A percentile compares a stretch with the other conserved stretches of the same genome.
These are phyloP conservation scores for Piromyces finnis DNA, from an alignment of 192 early-diverging fungal genomes.

Conservation along the genomic window DNA sequence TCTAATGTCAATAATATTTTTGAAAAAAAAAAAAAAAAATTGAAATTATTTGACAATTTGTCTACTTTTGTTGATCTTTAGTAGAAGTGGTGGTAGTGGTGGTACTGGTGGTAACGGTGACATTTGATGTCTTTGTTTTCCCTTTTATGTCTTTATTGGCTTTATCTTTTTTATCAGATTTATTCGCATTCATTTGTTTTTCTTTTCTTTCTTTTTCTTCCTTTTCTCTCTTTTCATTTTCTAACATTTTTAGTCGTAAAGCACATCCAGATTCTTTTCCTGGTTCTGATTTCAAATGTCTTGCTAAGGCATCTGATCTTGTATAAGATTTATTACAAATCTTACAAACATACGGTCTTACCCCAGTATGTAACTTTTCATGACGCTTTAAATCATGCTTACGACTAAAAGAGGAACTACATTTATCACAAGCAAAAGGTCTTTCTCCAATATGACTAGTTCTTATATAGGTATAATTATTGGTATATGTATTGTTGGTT, in stretches of 20 bases:
- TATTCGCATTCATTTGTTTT: neutral
- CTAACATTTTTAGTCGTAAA: neutral
- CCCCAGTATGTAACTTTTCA: conserved; percentile 46
- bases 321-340: conserved; percentile 57
- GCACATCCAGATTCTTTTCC: neutral
- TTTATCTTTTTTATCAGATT: neutral
- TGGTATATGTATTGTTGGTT: neutral
- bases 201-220: neutral
- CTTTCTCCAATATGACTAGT: conserved; percentile 2
- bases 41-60: no score
- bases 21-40: no score
- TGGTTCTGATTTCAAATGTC: conserved; percentile 14
- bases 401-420: conserved; percentile 47
- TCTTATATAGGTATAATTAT: neutral
- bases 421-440: conserved; percentile 24
- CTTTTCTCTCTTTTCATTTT: neutral
- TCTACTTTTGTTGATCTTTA: no score
- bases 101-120: no score
- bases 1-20: no score
- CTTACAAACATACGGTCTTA: conserved; percentile 54
- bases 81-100: no score
- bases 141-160: neutral
- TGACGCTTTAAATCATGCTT: conserved; percentile 65
- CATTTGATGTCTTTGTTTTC: no score
- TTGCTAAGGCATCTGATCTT: conserved; percentile 50